A percentile compares a stretch with the other conserved stretches of the same genome.
Evolutionary conservation across 2,329 filamentous ascomycete species (phyloP).

Genomic region (Sclerotinia glacialis): DNA sequence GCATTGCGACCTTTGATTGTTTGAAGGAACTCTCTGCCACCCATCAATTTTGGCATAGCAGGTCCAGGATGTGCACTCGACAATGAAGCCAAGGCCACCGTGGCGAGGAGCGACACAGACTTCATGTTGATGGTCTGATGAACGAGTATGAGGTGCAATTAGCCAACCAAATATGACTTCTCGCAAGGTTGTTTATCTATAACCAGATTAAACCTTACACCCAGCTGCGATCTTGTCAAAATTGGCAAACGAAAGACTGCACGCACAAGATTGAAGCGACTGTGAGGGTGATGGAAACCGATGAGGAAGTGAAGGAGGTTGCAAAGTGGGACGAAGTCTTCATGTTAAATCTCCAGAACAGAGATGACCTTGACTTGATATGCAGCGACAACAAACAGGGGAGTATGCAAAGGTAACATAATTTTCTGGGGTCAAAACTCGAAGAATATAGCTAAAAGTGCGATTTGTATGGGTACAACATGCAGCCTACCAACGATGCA

Average conservation of each 20-base stretch:
- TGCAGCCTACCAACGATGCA: constrained; percentile 9
- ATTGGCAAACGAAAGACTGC: constrained; percentile 7
- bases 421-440: constrained; percentile 4
- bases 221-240: neutral
- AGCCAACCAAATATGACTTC: neutral
- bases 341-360: constrained; percentile 4
- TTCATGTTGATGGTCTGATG: constrained; percentile 26
- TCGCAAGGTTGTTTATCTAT: neutral
- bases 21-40: constrained; percentile 33
- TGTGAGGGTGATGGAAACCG: constrained; percentile 8
- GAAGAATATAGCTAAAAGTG: neutral
- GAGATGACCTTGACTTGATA: constrained; percentile 6
- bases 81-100: constrained; percentile 27
- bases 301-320: neutral
- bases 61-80: constrained; percentile 29
- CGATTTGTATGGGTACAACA: neutral
- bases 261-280: constrained; percentile 5
- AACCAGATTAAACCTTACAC: neutral
- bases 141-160: neutral
- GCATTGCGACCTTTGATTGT: constrained; percentile 31
- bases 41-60: constrained; percentile 31
- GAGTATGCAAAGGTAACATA: neutral
- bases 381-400: constrained; percentile 5
- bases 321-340: neutral
- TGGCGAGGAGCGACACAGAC: constrained; percentile 21